phyloP scores from a whole-genome alignment of 805 yeast genomes.

The Tetrapisispora fleetii region DNA sequence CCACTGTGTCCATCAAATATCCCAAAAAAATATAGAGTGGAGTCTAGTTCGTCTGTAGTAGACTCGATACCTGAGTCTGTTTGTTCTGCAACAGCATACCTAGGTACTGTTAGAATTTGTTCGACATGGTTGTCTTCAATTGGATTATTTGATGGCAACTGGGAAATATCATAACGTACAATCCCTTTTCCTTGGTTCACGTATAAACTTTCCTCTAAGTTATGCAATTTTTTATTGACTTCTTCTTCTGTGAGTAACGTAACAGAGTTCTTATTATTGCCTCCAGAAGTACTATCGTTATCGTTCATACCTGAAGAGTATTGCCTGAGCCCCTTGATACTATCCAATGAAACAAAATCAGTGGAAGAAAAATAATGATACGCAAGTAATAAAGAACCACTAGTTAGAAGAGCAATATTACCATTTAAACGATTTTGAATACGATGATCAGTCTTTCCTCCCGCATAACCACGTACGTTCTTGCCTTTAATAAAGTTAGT shows the following conservation, averaged over 20 bases:
- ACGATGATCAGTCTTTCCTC: background rate
- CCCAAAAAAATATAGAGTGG: slow-evolving; percentile 80
- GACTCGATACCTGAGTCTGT: slow-evolving; percentile 31
- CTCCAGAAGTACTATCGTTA: background rate
- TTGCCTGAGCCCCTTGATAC: slow-evolving; percentile 20
- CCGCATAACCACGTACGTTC: no score
- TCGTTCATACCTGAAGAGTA: slow-evolving; percentile 7
- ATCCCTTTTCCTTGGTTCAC: slow-evolving; percentile 86
- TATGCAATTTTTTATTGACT: slow-evolving; percentile 57
- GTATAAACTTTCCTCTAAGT: slow-evolving; percentile 66
- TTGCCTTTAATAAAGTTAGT: background rate
- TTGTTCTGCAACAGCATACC: slow-evolving; percentile 27
- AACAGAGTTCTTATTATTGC: slow-evolving; percentile 20
- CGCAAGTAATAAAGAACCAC: slow-evolving; percentile 11
- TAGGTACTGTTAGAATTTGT: slow-evolving; percentile 56
- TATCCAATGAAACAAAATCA: slow-evolving; percentile 17
- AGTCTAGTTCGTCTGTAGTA: background rate
- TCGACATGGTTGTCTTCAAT: slow-evolving; percentile 92
- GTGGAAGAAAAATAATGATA: slow-evolving; percentile 12
- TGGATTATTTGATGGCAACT: slow-evolving; percentile 83
- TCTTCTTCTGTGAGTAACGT: slow-evolving; percentile 56
- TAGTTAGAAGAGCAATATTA: slow-evolving; percentile 1
- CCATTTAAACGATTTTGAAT: background rate
- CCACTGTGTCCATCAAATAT: slow-evolving; percentile 97
- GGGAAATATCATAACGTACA: slow-evolving; percentile 77